Evolutionary conservation across 495 filamentous ascomycete genomes (phyloP).

Genomic region (Cenococcum geophilum): DNA sequence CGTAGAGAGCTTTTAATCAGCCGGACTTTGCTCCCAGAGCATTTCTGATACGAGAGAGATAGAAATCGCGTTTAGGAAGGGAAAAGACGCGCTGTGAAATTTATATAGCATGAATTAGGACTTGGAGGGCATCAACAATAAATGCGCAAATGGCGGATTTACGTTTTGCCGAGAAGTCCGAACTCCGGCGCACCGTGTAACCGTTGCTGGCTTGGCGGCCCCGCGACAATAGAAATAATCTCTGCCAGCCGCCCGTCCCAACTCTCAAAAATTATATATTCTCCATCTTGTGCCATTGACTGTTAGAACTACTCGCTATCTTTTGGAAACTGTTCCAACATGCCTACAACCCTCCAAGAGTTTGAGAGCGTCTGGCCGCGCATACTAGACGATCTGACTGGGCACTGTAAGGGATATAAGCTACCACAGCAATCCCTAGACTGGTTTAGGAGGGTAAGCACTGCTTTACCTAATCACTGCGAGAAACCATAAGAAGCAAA

Average conservation of each 20-base stretch:
- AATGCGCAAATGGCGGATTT: background rate
- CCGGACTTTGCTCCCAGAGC: background rate
- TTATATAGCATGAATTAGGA: too few species aligned
- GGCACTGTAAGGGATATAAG: slow-evolving; percentile 69
- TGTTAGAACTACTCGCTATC: background rate
- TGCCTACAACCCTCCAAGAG: slow-evolving; percentile 62
- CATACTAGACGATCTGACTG: slow-evolving; percentile 68
- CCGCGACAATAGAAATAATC: background rate
- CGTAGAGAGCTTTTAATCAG: background rate
- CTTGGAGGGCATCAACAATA: background rate
- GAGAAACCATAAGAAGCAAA: background rate
- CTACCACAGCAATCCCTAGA: slow-evolving; percentile 74
- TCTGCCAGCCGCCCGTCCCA: background rate
- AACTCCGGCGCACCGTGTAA: background rate
- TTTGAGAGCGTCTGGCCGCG: slow-evolving; percentile 86
- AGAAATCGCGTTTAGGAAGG: background rate
- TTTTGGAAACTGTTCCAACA: slow-evolving; percentile 16
- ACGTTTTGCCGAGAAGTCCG: background rate
- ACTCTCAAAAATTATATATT: background rate
- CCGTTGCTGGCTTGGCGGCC: background rate
- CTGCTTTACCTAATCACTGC: background rate
- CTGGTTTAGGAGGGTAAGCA: slow-evolving; percentile 76
- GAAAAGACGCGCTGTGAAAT: background rate
- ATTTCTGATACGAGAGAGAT: background rate
- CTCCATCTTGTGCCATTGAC: background rate